Evolutionary conservation across 2,329 filamentous ascomycete species (phyloP).

Genomic region (Hypoxylon sp.): DNA sequence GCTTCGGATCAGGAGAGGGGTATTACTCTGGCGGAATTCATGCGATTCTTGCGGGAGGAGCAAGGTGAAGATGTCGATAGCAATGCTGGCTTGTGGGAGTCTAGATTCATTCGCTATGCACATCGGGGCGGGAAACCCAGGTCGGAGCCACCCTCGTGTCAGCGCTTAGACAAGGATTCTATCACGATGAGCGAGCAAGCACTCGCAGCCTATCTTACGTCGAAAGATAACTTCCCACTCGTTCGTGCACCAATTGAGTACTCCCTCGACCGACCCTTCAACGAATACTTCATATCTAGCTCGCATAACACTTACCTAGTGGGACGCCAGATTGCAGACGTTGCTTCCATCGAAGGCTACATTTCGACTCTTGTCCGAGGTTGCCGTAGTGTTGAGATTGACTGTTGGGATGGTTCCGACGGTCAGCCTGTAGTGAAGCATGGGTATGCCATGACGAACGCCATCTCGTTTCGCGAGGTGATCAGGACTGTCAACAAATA

Average conservation of each 20-base stretch:
- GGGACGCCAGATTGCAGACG: constrained; percentile 88
- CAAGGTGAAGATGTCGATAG: constrained; percentile 83
- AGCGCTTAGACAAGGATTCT: constrained; percentile 62
- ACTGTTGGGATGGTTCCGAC: constrained; percentile 96
- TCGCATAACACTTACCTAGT: constrained; percentile 98
- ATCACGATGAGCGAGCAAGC: constrained; percentile 81
- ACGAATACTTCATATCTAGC: constrained; percentile 98
- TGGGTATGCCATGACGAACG: constrained; percentile 88
- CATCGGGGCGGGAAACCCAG: constrained; percentile 70
- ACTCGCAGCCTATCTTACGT: constrained; percentile 83
- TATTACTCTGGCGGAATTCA: constrained; percentile 80
- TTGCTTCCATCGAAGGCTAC: constrained; percentile 95
- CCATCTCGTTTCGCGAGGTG: constrained; percentile 90
- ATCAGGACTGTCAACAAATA: constrained; percentile 95
- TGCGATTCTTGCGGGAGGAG: constrained; percentile 78
- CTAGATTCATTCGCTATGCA: constrained; percentile 78
- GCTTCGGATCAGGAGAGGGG: constrained; percentile 72
- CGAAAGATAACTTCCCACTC: constrained; percentile 79
- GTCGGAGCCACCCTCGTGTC: constrained; percentile 56
- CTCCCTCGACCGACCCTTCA: constrained; percentile 84
- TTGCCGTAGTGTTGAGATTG: constrained; percentile 95
- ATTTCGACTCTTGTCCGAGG: constrained; percentile 89
- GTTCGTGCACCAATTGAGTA: constrained; percentile 72
- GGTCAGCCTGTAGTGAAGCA: constrained; percentile 92
- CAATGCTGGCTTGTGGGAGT: constrained; percentile 77